Conservation (phyloP, 1,139 yeast species). For the Pichia norvegensis region DNA sequence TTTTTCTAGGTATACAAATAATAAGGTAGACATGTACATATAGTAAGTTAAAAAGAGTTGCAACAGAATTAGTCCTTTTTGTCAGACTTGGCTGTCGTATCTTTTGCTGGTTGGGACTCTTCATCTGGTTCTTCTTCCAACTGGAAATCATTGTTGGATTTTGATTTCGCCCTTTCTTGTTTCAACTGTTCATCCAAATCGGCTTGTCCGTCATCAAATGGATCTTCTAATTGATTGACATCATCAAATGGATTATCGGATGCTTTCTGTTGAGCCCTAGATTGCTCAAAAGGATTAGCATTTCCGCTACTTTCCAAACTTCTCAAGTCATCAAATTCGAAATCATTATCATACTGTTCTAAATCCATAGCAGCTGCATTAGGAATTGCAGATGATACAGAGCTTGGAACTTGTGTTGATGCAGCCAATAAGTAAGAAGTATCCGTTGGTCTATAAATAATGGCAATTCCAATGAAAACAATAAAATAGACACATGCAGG, state of each 20-base stretch:
- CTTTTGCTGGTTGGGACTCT: background rate
- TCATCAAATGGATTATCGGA: conserved; percentile 25
- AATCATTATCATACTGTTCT: conserved; percentile 38
- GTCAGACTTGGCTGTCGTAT: background rate
- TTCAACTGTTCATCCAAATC: conserved; percentile 21
- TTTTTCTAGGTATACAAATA: conserved; percentile 1
- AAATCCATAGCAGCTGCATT: conserved; percentile 53
- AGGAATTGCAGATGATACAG: conserved; percentile 59
- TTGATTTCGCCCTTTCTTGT: conserved; percentile 16
- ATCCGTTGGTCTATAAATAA: conserved; percentile 97
- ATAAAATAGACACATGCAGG: conserved; percentile 81
- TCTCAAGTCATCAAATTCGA: conserved; percentile 68
- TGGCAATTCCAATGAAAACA: conserved; percentile 76
- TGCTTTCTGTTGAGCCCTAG: conserved; percentile 2
- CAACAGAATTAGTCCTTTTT: background rate
- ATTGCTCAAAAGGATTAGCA: conserved; percentile 26
- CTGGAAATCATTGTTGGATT: conserved; percentile 19
- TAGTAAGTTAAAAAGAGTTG: background rate
- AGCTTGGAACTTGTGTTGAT: conserved; percentile 85
- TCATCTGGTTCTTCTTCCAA: conserved; percentile 26
- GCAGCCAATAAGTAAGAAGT: conserved; percentile 92
- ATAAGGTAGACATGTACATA: background rate
- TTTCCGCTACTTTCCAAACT: conserved; percentile 34
- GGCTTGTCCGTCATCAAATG: conserved; percentile 14
- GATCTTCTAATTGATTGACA: conserved; percentile 11